Evolutionary conservation across 495 filamentous ascomycete species (phyloP), one percentile per base, ranked within the genome.

Genomic region (Trichoderma gamsii): DNA sequence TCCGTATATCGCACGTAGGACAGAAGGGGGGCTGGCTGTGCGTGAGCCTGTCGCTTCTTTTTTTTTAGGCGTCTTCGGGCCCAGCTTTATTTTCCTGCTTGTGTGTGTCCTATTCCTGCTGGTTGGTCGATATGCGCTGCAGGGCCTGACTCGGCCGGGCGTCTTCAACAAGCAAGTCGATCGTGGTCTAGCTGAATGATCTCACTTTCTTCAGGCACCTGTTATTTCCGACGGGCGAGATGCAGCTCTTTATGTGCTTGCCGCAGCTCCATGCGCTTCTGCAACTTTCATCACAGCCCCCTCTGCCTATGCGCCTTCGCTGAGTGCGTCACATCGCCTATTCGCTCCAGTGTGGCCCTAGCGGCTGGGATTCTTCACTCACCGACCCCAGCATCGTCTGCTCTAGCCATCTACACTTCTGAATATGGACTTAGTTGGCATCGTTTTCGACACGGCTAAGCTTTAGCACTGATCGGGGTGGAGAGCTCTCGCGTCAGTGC

Each of bases 241-340:
- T 35, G 56, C 56, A 61, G 27, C 56, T 32, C 56, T 61, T 61
- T 61, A 61, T 61, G 56, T 61, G 56, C 56, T 21, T 29, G 56
- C 21, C 25, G 13, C 25, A 32, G 15, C 3, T 2, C 27, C 15
- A 16, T 15, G 16, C 56, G n/a, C 15, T 16, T 27, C 56, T 18
- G n/a, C n/a, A 18, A 27, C 23, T 13, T 61, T 12, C 25, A 11
- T 12, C 56, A 49, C 44, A n/a, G 13, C 23, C 49, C 18, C 18
- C n/a, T 23, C 49, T 52, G 18, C n/a, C 2, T 52, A 13, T 61
- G 11, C 25, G 23, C 56, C 9, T 61, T 13, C 23, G 56, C 11
- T 56, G 51, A 25, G 51, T 16, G 18, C 21, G 27, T 13, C 56
- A 23, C 56, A 21, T 61, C 56, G 56, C 56, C n/a, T 32, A 61